Evolutionary conservation across 805 yeast genomes (phyloP).

Genomic region (Lipomyces yamadae): DNA sequence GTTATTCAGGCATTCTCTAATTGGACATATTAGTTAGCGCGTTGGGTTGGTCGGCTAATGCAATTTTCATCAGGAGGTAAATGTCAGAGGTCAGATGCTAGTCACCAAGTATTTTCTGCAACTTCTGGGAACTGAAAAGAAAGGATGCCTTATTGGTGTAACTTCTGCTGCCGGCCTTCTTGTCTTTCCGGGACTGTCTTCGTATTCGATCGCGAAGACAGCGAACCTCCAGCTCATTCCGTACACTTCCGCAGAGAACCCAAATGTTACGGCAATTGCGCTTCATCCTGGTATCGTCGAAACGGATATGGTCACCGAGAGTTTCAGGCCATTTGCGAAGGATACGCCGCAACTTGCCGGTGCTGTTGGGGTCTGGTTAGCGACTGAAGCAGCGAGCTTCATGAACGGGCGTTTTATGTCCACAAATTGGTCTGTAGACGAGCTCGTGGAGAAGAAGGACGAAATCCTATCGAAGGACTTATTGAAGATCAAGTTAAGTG

Average conservation of each 20-base stretch:
- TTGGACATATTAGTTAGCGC: background rate
- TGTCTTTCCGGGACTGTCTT: background rate
- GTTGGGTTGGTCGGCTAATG: background rate
- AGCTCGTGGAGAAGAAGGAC: conserved; percentile 6
- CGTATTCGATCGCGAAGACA: background rate
- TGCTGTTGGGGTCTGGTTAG: conserved; percentile 6
- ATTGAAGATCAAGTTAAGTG: conserved; percentile 3
- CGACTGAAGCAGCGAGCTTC: conserved; percentile 9
- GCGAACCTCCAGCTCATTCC: conserved; percentile 1
- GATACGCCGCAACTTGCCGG: background rate
- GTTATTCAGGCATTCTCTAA: background rate
- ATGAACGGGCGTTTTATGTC: conserved; percentile 3
- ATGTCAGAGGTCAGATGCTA: conserved; percentile 5
- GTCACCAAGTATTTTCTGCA: conserved; percentile 6
- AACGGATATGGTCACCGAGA: conserved; percentile 2
- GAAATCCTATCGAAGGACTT: conserved; percentile 2
- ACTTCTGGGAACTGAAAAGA: conserved; percentile 5
- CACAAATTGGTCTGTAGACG: conserved; percentile 6
- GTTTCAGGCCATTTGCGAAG: conserved; percentile 1
- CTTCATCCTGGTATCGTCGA: conserved; percentile 3
- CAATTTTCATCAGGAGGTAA: background rate
- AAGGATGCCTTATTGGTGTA: background rate
- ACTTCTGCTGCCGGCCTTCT: background rate
- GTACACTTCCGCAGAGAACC: background rate
- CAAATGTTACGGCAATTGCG: conserved; percentile 4